phyloP scores from a whole-genome alignment of 768 basidiomycete genomes.

The Boletus vinaceobasis region DNA sequence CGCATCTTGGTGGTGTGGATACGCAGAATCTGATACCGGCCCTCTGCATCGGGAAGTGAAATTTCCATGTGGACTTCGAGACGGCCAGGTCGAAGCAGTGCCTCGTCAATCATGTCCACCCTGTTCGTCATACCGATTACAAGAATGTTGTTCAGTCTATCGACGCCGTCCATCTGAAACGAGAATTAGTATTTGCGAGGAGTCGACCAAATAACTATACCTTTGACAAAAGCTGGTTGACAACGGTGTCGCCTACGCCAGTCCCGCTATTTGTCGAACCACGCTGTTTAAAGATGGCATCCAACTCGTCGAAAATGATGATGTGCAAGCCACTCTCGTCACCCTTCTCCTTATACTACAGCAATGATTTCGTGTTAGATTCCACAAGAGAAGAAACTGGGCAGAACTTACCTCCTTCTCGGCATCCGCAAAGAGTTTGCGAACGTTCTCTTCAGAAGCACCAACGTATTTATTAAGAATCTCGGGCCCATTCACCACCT shows the following conservation, averaged over 20 bases:
- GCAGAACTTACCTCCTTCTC: conserved; percentile 79
- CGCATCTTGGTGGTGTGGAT: conserved; percentile 98
- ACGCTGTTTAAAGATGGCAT: conserved; percentile 98
- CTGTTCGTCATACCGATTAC: conserved; percentile 99
- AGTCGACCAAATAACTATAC: conserved; percentile 32
- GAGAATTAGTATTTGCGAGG: conserved; percentile 9
- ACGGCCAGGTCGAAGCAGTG: conserved; percentile 93
- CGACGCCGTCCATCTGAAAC: conserved; percentile 95
- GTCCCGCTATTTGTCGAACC: conserved; percentile 89
- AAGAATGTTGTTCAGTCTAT: conserved; percentile 97
- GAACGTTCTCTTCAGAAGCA: conserved; percentile 94
- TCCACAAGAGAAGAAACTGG: not conserved
- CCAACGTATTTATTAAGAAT: conserved; percentile 97
- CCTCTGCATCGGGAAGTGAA: conserved; percentile 90
- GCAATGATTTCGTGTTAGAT: not conserved
- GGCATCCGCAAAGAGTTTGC: conserved; percentile 96
- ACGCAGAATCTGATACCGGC: conserved; percentile 87
- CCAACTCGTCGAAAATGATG: conserved; percentile 98
- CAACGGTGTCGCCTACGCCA: conserved; percentile 97
- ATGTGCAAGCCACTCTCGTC: conserved; percentile 98
- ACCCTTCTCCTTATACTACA: conserved; percentile 91
- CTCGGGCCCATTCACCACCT: conserved; percentile 98
- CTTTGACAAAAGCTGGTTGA: conserved; percentile 98
- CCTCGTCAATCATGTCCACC: conserved; percentile 98
- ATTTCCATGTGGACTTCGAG: conserved; percentile 99